Conservation (phyloP, 352 stramenopile species). For the Phytophthora syringae region DNA sequence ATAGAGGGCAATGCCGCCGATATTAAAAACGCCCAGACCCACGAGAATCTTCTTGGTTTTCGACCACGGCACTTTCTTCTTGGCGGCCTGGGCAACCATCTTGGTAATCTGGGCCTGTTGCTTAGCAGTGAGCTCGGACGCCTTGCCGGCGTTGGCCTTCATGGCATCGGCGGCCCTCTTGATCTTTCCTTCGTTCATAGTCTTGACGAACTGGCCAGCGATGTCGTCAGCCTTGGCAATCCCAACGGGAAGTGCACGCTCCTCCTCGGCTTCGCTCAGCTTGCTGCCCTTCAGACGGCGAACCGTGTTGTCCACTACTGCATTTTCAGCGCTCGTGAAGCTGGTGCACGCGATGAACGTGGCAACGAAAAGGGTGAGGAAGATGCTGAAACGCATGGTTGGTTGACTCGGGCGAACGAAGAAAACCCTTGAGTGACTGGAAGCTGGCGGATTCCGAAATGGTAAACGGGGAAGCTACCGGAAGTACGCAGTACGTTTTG, state of each 20-base stretch:
- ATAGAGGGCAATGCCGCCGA: not conserved
- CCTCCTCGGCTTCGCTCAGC: not conserved
- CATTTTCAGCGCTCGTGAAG: not conserved
- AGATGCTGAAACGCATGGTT: constrained; percentile 2
- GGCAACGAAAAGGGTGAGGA: not conserved
- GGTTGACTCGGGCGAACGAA: not conserved
- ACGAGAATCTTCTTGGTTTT: not conserved
- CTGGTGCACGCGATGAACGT: constrained; percentile 3
- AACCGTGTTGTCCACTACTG: not conserved
- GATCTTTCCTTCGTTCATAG: not conserved
- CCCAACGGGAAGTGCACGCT: not conserved
- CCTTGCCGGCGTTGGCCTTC: not conserved
- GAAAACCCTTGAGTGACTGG: not conserved
- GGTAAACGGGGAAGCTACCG: too few species aligned
- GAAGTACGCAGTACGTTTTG: too few species aligned
- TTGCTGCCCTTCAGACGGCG: not conserved
- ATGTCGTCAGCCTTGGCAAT: not conserved
- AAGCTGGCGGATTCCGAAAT: not conserved
- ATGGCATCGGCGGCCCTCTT: not conserved
- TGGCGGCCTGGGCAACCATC: not conserved
- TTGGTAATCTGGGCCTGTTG: not conserved
- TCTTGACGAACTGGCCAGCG: too few species aligned
- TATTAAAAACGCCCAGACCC: not conserved
- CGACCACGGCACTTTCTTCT: not conserved
- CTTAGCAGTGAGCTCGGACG: not conserved